These are phyloP conservation scores for Panellus pusillus DNA, from an alignment of 768 basidiomycete species.

Conservation along the genomic window DNA sequence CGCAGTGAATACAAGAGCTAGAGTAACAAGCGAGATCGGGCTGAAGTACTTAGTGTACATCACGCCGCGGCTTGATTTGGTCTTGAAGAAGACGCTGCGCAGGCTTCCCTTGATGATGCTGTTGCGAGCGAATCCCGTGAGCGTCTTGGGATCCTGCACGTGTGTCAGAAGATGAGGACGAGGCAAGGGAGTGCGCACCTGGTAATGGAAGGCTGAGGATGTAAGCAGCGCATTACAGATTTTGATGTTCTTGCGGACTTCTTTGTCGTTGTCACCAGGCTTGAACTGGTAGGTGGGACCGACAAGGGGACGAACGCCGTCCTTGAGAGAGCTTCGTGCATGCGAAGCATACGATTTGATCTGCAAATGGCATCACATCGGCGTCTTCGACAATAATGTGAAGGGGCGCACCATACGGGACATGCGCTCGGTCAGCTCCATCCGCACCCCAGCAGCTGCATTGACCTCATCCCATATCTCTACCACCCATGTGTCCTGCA, in stretches of 20 bases:
- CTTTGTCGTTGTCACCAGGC: background rate
- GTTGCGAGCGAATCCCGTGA: conserved; percentile 10
- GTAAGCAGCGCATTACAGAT: background rate
- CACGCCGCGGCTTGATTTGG: conserved; percentile 12
- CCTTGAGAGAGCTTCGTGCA: conserved; percentile 2
- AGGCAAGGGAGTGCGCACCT: background rate
- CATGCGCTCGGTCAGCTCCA: conserved; percentile 11
- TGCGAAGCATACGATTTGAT: conserved; percentile 7
- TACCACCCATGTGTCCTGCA: background rate
- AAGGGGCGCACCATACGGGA: conserved; percentile 1
- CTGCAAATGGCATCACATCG: background rate
- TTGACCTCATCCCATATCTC: conserved; percentile 13
- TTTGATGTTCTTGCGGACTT: background rate
- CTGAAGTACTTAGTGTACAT: conserved; percentile 12
- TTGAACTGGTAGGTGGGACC: background rate
- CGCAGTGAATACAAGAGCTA: conserved; percentile 19
- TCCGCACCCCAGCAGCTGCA: background rate
- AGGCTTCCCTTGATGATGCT: conserved; percentile 15
- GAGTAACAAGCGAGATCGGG: conserved; percentile 16
- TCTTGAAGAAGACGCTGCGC: conserved; percentile 17
- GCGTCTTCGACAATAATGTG: background rate
- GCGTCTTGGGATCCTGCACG: background rate
- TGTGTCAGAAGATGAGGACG: background rate
- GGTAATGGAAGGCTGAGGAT: background rate
- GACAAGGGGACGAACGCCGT: conserved; percentile 1